A percentile compares a stretch with the other conserved stretches of the same genome.
Conservation (phyloP, 306 rosid species). For the Glycyrrhiza uralensis region DNA sequence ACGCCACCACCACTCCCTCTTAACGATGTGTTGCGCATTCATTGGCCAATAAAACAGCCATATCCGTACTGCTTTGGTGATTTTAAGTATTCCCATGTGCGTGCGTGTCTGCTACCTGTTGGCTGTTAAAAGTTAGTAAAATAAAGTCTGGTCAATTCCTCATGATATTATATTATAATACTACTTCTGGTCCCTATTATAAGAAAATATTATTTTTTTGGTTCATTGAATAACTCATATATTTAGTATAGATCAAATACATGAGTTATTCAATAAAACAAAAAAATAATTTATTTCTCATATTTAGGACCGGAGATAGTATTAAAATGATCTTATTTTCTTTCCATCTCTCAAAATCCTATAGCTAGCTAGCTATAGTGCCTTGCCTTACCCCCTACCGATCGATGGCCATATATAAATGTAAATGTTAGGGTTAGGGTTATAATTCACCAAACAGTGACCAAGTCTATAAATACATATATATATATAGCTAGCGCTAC, state of each 20-base stretch:
- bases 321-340: background rate
- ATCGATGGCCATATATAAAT: conserved; percentile 28
- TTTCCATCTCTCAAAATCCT: background rate
- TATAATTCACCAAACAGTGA: conserved; percentile 31
- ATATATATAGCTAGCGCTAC: background rate
- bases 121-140: no score
- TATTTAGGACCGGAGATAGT: no score
- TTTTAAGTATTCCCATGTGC: no score
- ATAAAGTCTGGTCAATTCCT: background rate
- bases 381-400: no score
- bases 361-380: no score
- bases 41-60: conserved; percentile 41
- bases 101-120: background rate
- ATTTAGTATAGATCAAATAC: no score
- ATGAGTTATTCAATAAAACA: no score
- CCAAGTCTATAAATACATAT: background rate
- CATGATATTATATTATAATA: no score
- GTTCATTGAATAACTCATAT: no score
- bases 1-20: background rate
- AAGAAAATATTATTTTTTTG: no score
- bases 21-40: conserved; percentile 18
- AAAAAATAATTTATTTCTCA: no score
- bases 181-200: no score
- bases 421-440: conserved; percentile 55
- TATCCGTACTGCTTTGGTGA: background rate